These are phyloP conservation scores for Yamadazyma sp. DNA, from an alignment of 805 yeast species.

Conservation along the genomic window DNA sequence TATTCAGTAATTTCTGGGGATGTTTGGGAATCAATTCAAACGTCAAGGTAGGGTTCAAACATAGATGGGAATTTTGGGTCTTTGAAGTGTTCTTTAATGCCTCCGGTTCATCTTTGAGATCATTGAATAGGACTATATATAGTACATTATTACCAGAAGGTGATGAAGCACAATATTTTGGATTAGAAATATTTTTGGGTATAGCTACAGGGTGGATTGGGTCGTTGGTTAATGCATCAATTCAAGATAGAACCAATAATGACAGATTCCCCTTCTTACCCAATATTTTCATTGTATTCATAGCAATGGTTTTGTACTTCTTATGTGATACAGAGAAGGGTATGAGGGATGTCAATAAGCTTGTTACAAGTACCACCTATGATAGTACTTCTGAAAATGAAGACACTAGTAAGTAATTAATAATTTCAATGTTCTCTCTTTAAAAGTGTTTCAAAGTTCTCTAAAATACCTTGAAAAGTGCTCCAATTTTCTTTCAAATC, in stretches of 20 bases:
- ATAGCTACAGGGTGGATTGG: slow-evolving; percentile 43
- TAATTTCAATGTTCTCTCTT: too few relatives aligned
- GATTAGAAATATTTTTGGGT: slow-evolving; percentile 39
- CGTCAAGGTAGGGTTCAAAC: slow-evolving; percentile 34
- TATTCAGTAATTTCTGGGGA: slow-evolving; percentile 38
- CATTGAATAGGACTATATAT: slow-evolving; percentile 34
- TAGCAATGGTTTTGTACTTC: slow-evolving; percentile 22
- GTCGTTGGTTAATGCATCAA: slow-evolving; percentile 32
- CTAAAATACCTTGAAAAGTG: too few relatives aligned
- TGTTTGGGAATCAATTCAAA: slow-evolving; percentile 28
- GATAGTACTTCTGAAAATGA: neutral
- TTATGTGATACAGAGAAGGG: slow-evolving; percentile 31
- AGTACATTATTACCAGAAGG: slow-evolving; percentile 39
- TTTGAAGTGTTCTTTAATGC: slow-evolving; percentile 36
- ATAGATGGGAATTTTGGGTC: slow-evolving; percentile 42
- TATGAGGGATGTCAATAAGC: slow-evolving; percentile 21
- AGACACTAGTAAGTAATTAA: too few relatives aligned
- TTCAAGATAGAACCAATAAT: slow-evolving; percentile 38
- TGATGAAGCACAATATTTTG: slow-evolving; percentile 42
- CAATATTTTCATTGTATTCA: slow-evolving; percentile 26
- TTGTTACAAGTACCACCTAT: neutral
- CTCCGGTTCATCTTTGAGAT: slow-evolving; percentile 32
- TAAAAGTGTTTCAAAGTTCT: too few relatives aligned
- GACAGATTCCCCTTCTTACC: slow-evolving; percentile 37
- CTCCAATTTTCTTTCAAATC: too few relatives aligned